Evolutionary conservation across 1,284 basidiomycete genomes (phyloP), one percentile per base, ranked within the genome.

Genomic region (Farysia itapuensis): DNA sequence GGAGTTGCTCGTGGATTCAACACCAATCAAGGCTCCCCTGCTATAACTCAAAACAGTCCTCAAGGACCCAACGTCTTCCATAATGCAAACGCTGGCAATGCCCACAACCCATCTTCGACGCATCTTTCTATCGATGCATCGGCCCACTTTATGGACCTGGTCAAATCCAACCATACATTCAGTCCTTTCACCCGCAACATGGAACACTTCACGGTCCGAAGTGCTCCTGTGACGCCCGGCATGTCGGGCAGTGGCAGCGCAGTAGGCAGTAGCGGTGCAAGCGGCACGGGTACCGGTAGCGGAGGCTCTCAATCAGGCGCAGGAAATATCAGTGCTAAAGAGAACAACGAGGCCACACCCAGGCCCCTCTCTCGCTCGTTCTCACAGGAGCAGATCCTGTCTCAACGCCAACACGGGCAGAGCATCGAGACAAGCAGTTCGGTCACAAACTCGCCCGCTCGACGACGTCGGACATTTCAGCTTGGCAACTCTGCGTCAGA

Each of bases 161-260:
- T 71, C 35, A 58, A 60, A 26, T 64, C 66, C 11, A 72, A 70
- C 28, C 72, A 74, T 32, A 74, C 72, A 7, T 36, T 74, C 16
- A 67, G 66, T 22, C 72, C 70, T 5, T 74, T 64, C 39, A 72
- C 71, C 5, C 52, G 64, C 19, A 58, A 58, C 26, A 52, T 70
- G 43, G 70, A 72, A 41, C 68, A 67, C 16, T 66, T 72, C 14
- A 66, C 70, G 4, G 64, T 74, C 32, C 60, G 71, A 21, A 70
- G 61, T 25, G 61, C 67, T 25, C 71, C 71, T 0, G 64, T 59
- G n/a, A 64, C 66, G 8, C 66, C 63, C 18, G 64, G 61, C 4
- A 29, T 30, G 13, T 47, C 43, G 2, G 58, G 43, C 2, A 56
- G 36, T 16, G 47, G 35, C 4, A 61, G 58, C 39, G 58, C 23